These are phyloP conservation scores for Sapria himalayana DNA, from an alignment of 345 rosid genomes.

Conservation along the genomic window DNA sequence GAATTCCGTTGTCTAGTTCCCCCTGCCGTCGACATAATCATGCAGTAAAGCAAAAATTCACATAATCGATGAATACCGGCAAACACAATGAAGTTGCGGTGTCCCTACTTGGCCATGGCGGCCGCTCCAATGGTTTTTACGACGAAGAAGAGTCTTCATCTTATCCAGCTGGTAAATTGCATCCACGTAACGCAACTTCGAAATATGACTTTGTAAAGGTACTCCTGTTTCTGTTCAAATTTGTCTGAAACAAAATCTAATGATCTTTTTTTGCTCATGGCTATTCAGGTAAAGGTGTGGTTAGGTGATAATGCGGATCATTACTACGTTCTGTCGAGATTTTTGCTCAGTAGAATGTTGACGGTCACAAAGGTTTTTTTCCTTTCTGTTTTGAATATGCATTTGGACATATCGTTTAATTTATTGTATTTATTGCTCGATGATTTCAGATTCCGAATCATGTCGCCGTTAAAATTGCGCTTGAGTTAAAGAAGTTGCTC, in stretches of 20 bases:
- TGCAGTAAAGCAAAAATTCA: too few relatives aligned
- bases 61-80: too few relatives aligned
- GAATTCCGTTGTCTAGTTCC: too few relatives aligned
- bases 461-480: conserved; percentile 82
- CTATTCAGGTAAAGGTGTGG: conserved; percentile 80
- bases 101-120: too few relatives aligned
- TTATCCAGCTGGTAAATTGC: conserved; percentile 23
- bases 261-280: neutral
- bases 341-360: conserved; percentile 81
- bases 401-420: too few relatives aligned
- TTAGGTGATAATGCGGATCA: conserved; percentile 91
- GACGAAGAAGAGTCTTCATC: conserved; percentile 14
- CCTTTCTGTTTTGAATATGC: neutral
- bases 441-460: conserved; percentile 79
- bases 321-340: conserved; percentile 83
- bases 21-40: too few relatives aligned
- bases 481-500: conserved; percentile 89
- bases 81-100: too few relatives aligned
- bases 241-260: neutral
- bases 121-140: conserved; percentile 12
- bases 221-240: neutral
- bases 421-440: too few relatives aligned
- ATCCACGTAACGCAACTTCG: conserved; percentile 54
- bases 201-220: conserved; percentile 82
- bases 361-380: conserved; percentile 77